Base-by-base conservation (phyloP, 768 basidiomycete species). In the Candolleomyces eurysporus region DNA sequence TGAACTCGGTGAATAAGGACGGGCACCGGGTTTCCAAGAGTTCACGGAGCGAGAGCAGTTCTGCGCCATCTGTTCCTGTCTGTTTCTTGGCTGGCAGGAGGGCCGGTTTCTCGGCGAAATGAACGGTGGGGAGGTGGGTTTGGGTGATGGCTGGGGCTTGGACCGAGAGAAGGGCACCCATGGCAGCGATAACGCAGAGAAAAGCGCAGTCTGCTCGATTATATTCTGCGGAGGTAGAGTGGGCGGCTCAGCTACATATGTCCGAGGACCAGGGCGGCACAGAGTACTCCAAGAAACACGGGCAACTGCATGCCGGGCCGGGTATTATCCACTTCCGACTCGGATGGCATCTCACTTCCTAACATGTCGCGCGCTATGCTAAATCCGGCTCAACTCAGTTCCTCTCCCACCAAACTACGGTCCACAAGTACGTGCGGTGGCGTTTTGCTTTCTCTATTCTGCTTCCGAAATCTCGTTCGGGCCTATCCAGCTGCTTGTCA, bases 1-100 rank as follows among this genome's bases (percentile, higher is more conserved):
- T 71, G 64, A 84, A 82, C 43, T 72, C 66, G 16, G 66, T 71
- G 63, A 77, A 80, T 26, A 84, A 70, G 59, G 76, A 78, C 39
- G 75, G 71, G 61, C 80, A 82, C 64, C 72, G 76, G 13, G 69
- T 73, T 64, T 81, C 77, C 26, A 82, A 63, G 51, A 84, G 63
- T 21, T 68, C 67, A 53, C 72, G 72, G 19, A 82, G 64, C 4
- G 81, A 79, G n/a, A 71, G 36, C n/a, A 73, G 63, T 54, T 79
- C n/a, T 66, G 65, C 16, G 69, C 65, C 36, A 17, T 19, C 13
- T 70, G 71, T 31, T 73, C 67, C 42, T 64, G 53, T 17, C 39
- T 56, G 48, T 72, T 75, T 50, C 65, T 68, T 75, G 48, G 79
- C 74, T 4, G 65, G 26, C 8, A 84, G 58, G 1, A 70, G 51